Evolutionary conservation across 768 basidiomycete species (phyloP).

Genomic region (Serpula lacrymans): DNA sequence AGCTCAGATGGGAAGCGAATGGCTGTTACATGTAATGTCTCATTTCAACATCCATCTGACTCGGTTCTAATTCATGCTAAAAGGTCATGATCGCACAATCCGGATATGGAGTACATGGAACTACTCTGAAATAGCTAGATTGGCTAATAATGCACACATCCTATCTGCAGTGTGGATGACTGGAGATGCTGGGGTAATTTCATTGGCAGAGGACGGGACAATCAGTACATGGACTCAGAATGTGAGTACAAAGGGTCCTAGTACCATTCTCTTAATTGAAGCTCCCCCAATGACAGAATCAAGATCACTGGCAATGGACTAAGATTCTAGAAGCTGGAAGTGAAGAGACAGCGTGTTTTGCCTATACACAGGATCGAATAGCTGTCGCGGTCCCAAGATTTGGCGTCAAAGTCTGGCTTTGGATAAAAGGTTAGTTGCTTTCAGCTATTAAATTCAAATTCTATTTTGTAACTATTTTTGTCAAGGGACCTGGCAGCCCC

Average conservation of each 20-base stretch:
- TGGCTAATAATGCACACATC: slow-evolving; percentile 49
- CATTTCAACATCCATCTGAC: background rate
- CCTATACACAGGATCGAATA: slow-evolving; percentile 53
- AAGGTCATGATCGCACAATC: slow-evolving; percentile 59
- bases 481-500: slow-evolving; percentile 59
- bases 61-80: slow-evolving; percentile 4
- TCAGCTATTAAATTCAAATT: background rate
- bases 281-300: slow-evolving; percentile 28
- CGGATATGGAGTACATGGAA: slow-evolving; percentile 58
- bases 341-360: slow-evolving; percentile 49
- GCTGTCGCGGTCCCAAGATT: slow-evolving; percentile 58
- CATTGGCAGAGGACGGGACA: slow-evolving; percentile 54
- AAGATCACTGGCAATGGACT: slow-evolving; percentile 53
- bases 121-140: slow-evolving; percentile 50
- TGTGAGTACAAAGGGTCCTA: slow-evolving; percentile 34
- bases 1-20: slow-evolving; percentile 52
- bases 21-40: slow-evolving; percentile 56
- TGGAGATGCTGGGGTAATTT: slow-evolving; percentile 51
- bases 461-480: slow-evolving; percentile 4
- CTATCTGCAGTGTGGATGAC: slow-evolving; percentile 58
- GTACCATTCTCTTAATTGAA: background rate
- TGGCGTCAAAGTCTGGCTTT: slow-evolving; percentile 66
- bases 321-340: slow-evolving; percentile 50
- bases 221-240: slow-evolving; percentile 57
- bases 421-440: slow-evolving; percentile 45